Conservation (phyloP, 306 rosid genomes). For the Potentilla sterilis region DNA sequence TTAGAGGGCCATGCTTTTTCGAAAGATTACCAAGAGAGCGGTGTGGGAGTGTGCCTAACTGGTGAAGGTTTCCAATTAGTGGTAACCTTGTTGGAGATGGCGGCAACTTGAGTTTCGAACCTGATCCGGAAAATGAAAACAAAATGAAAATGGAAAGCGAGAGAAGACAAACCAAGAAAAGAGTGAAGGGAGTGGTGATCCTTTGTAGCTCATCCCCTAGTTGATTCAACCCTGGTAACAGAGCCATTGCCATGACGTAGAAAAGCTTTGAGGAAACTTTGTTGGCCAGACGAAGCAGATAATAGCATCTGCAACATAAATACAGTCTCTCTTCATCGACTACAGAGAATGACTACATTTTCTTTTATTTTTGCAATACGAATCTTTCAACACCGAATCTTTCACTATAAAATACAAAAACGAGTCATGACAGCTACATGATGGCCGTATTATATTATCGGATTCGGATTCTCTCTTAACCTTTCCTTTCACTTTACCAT, state of each 20-base stretch:
- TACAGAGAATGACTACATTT: no score
- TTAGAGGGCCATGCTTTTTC: constrained; percentile 1
- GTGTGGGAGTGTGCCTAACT: constrained; percentile 1
- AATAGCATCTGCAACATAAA: no score
- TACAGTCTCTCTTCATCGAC: no score
- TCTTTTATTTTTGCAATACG: no score
- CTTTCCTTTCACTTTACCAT: no score
- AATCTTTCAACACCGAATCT: no score
- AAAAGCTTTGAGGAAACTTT: no score
- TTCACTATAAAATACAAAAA: no score
- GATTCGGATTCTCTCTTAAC: no score
- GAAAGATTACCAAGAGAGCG: background rate
- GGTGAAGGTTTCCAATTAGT: background rate
- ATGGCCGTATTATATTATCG: no score
- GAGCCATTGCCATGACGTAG: background rate
- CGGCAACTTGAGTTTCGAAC: background rate
- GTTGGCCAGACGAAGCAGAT: no score
- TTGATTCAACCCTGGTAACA: background rate
- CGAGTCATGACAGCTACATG: no score
- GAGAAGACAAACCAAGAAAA: background rate
- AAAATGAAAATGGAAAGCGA: background rate
- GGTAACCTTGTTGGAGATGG: constrained; percentile 8
- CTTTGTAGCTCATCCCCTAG: background rate
- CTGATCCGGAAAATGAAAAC: background rate
- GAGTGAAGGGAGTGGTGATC: background rate